phyloP scores from a whole-genome alignment of 805 yeast species.

The Grigorovia jiainica region DNA sequence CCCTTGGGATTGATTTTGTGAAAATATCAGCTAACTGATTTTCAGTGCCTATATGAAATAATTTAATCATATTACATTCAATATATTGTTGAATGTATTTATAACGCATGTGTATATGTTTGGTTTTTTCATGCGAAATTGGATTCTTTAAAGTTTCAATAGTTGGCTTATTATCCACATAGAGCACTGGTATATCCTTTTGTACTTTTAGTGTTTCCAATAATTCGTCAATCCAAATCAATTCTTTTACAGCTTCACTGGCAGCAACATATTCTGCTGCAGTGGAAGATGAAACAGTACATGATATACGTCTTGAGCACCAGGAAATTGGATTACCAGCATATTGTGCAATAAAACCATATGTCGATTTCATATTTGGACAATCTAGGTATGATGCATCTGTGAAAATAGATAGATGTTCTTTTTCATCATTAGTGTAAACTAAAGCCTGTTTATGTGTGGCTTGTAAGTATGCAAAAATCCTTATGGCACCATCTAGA shows the following conservation, averaged over 20 bases:
- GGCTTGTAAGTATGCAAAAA: slow-evolving; percentile 5
- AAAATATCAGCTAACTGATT: slow-evolving; percentile 5
- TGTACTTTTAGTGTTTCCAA: not conserved
- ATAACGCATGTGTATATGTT: slow-evolving; percentile 5
- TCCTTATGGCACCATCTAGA: slow-evolving; percentile 2
- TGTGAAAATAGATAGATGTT: not conserved
- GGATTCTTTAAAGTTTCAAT: slow-evolving; percentile 2
- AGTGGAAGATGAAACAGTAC: not conserved
- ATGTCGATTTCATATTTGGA: slow-evolving; percentile 1
- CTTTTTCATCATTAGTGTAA: not conserved
- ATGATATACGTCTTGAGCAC: not conserved
- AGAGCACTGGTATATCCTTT: not conserved
- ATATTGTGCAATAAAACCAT: not conserved
- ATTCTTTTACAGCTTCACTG: slow-evolving; percentile 1
- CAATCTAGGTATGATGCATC: slow-evolving; percentile 1
- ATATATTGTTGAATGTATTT: slow-evolving; percentile 3
- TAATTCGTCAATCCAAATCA: slow-evolving; percentile 3
- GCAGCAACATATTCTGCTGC: slow-evolving; percentile 3
- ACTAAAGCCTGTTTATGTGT: not conserved
- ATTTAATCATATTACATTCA: not conserved
- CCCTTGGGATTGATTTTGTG: not conserved
- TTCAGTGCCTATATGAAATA: not conserved
- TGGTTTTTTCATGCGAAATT: slow-evolving; percentile 4
- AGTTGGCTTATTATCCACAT: slow-evolving; percentile 5
- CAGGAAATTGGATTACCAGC: not conserved